Percentiles rank a stretch among this genome's conserved stretches.
Evolutionary conservation across 805 yeast genomes (phyloP).

Genomic region (Candida khao-thaluensis): DNA sequence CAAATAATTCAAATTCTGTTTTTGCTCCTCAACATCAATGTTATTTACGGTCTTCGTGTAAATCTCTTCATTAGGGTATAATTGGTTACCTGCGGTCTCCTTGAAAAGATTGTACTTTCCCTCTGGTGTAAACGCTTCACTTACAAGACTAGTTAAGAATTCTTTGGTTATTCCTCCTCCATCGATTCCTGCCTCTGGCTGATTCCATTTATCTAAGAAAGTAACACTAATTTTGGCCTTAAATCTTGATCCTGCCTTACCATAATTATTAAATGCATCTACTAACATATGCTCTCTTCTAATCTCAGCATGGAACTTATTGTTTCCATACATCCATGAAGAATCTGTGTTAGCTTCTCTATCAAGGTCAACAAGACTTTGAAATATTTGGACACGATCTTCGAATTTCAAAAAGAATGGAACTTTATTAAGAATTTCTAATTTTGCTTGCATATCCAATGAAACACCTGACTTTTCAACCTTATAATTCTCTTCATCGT

Average conservation of each 20-base stretch:
- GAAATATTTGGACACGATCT: conserved; percentile 71
- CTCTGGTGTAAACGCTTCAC: conserved; percentile 58
- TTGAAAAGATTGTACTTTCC: conserved; percentile 34
- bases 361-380: conserved; percentile 59
- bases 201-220: conserved; percentile 70
- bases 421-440: conserved; percentile 55
- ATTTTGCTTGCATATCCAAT: conserved; percentile 23
- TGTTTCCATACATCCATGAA: conserved; percentile 15
- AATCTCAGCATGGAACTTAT: conserved; percentile 48
- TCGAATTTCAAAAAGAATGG: conserved; percentile 83
- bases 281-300: conserved; percentile 69
- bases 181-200: conserved; percentile 84
- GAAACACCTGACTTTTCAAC: background rate
- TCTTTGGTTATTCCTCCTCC: conserved; percentile 98
- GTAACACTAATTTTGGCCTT: conserved; percentile 61
- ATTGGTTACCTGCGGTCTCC: conserved; percentile 50
- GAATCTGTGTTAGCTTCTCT: conserved; percentile 15
- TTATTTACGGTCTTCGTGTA: conserved; percentile 29
- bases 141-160: conserved; percentile 69
- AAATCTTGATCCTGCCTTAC: conserved; percentile 50
- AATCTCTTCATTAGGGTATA: conserved; percentile 72
- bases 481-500: background rate
- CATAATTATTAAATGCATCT: conserved; percentile 68
- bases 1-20: conserved; percentile 29
- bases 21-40: conserved; percentile 30